Evolutionary conservation across 371 early-diverging fungal genomes (phyloP), one percentile per base, ranked within the genome.

Genomic region (Massospora cicadina): DNA sequence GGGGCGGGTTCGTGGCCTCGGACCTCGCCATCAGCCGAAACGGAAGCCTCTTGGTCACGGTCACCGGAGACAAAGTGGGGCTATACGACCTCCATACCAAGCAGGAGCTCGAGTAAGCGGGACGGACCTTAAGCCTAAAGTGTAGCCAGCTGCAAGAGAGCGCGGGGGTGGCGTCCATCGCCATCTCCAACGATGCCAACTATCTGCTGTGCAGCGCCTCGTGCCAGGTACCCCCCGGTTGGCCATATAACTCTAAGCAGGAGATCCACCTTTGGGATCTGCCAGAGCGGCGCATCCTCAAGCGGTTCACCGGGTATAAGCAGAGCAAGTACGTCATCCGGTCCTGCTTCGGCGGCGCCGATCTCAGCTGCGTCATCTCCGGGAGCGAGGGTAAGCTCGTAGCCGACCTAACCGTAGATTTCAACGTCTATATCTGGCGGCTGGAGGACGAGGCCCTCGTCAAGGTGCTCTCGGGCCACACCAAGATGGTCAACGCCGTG

Each of bases 191-290:
- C 17, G 27, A 65, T 53, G 58, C 7, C 33, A 29, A 33, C 30
- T 53, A 63, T 54, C 24, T 63, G 24, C 33, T 73, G 71, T 25
- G 68, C 69, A 7, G 26, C 66, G 13, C 72, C 72, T n/a, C 30
- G 5, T 58, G 28, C 30, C 1, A 57, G 24, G 57, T 31, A 31
- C 29, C 28, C 28, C 54, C 27, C 13, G 2, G 25, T 2, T n/a
- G 26, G 12, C 26, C 53, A 24, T 29, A 59, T 7, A 33, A 25
- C 12, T 21, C 58, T 70, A 43, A 54, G 2, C 61, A 81, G 69
- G 87, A 86, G 60, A 76, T 95, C 25, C 91, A 94, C 71, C 71
- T 97, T 65, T 97, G 95, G 95, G 85, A 92, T 68, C 67, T 97
- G 28, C 76, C 80, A 27, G 75, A 83, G 56, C 76, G 74, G 30